Percentiles rank a stretch among this genome's conserved stretches.
These are phyloP conservation scores for Penicillium expansum DNA, from an alignment of 2,329 filamentous ascomycete genomes.

Conservation along the genomic window DNA sequence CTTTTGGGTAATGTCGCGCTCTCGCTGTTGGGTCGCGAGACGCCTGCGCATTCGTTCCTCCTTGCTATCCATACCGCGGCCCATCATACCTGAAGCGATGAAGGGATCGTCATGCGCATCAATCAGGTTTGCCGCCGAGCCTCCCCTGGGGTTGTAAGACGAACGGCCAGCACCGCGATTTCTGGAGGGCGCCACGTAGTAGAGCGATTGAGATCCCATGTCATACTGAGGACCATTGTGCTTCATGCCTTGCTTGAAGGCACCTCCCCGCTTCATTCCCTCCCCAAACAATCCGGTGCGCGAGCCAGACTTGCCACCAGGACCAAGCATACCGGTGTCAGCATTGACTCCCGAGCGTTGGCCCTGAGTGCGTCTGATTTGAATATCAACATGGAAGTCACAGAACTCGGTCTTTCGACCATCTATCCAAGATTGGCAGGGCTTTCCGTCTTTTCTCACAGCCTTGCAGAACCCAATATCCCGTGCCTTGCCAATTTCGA, in stretches of 20 bases:
- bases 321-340: conserved; percentile 55
- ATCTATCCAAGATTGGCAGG: conserved; percentile 83
- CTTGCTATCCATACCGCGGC: conserved; percentile 41
- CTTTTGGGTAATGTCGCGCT: conserved; percentile 45
- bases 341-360: conserved; percentile 76
- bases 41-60: conserved; percentile 44
- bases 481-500: conserved; percentile 80
- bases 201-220: conserved; percentile 42
- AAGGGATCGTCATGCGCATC: conserved; percentile 46
- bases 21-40: conserved; percentile 43
- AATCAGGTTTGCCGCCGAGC: conserved; percentile 42
- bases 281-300: conserved; percentile 45
- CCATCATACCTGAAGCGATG: conserved; percentile 38
- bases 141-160: conserved; percentile 26
- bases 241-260: conserved; percentile 29
- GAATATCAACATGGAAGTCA: conserved; percentile 85
- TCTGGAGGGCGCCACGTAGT: conserved; percentile 44
- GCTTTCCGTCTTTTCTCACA: conserved; percentile 76
- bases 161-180: conserved; percentile 15
- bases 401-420: conserved; percentile 84
- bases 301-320: conserved; percentile 35
- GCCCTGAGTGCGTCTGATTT: conserved; percentile 67
- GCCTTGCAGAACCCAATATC: conserved; percentile 88
- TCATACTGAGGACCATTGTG: conserved; percentile 42
- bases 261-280: conserved; percentile 1